Base-by-base conservation (phyloP, 2,329 filamentous ascomycete genomes). In the Xylaria sp. region DNA sequence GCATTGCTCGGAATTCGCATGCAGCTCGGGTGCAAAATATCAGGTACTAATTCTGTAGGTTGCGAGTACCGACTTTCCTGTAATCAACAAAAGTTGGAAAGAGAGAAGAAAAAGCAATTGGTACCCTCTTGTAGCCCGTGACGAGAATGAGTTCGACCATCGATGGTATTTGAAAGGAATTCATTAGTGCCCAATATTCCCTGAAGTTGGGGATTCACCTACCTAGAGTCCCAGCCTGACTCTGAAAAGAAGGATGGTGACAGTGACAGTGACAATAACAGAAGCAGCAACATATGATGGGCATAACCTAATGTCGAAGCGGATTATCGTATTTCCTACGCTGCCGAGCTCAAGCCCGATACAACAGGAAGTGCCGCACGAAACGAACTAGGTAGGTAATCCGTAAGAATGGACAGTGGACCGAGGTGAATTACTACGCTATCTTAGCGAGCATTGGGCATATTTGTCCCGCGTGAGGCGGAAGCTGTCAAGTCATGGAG, bases 21-120 rank as follows among this genome's bases (percentile, higher is more conserved):
- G 47, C 49, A 55, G 30, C 11, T n/a, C 11, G 39, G 50, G 60
- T 37, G 52, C 60, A 55, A 42, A 52, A 57, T 34, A 55, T 54
- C 42, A 54, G 51, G 52, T 39, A 13, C 23, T 52, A 3, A 13
- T 9, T 42, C 23, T 3, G 37, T 9, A 42, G 37, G 13, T 10
- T 10, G 9, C 37, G 9, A n/a, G 42, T 46, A 46, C 9, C 11
- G 5, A 46, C 42, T 13, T 46, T 46, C n/a, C 42, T 46, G 13
- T 11, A 1, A 18, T n/a, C 13, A 46, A 13, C 11, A 16, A n/a
- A 42, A 23, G 51, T 46, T 10, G 37, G 35, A 58, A 60, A 50
- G 47, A 47, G 52, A 47, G 34, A 30, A 30, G 37, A n/a, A 46
- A 60, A 54, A 57, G 50, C 30, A 35, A 53, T 42, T 39, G 16